Base-by-base conservation (phyloP, 2,329 filamentous ascomycete species). In the Xylogone sp. region DNA sequence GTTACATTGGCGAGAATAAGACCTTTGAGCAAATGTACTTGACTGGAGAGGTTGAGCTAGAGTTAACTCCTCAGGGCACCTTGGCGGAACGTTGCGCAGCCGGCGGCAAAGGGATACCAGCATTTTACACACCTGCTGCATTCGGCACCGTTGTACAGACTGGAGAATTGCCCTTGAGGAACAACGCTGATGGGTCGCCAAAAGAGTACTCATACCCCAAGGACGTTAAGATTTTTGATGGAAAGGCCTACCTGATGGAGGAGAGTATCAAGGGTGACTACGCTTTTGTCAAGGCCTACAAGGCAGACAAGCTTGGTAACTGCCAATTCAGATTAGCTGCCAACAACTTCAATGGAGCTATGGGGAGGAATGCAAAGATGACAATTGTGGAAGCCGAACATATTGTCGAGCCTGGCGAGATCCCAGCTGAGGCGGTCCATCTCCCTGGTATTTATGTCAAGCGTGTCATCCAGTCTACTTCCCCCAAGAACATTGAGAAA, bases 1-100 rank as follows among this genome's bases (percentile, higher is more conserved):
- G 87, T 63, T 97, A 96, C 70, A 91, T 97, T 46, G 92, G 92
- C 67, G 90, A 94, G 73, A 97, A 97, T 76, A 96, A 95, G 77
- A 88, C 87, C 5, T 90, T 97, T 56, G 92, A 96, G 75, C 78
- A 79, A 67, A 94, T 93, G 86, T 97, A 96, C 68, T 76, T 96
- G 49, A 88, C 82, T 2, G 92, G 92, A 52, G 79, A 95, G 68
- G 84, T 97, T 50, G 90, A 95, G 69, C 82, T 97, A 43, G 92
- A 97, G 73, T 81, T 97, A 59, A 95, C 89, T 3, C 92, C 92
- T 0, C 92, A 97, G 70, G 92, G 92, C 54, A 96, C 92, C 8
- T 78, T 97, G 44, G 92, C 91, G 19, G 92, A 97, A 75, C 82
- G 92, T 54, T 92, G 91, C 70, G 83, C 91, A 44, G 85, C 90